Evolutionary conservation across 768 basidiomycete species (phyloP).

Genomic region (Udeniomyces megalosporus): DNA sequence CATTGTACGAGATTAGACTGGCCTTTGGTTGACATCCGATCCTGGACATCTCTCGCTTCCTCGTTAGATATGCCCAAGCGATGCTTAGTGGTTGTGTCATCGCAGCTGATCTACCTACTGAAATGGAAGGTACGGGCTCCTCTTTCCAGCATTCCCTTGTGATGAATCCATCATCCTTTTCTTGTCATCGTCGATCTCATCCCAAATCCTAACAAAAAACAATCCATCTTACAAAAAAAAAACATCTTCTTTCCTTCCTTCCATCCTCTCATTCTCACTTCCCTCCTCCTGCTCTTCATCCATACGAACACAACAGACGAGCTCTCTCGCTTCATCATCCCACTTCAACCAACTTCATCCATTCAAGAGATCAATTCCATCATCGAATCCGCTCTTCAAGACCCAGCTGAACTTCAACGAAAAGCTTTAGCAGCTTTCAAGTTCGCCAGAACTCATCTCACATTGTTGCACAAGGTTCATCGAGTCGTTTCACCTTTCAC

Average conservation of each 20-base stretch:
- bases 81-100: slow-evolving; percentile 16
- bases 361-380: slow-evolving; percentile 11
- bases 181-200: neutral
- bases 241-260: too few species aligned
- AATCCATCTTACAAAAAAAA: too few species aligned
- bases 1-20: too few species aligned
- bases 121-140: slow-evolving; percentile 10
- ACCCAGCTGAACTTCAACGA: slow-evolving; percentile 1
- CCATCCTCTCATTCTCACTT: neutral
- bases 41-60: too few species aligned
- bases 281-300: neutral
- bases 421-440: slow-evolving; percentile 8
- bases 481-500: neutral
- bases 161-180: neutral
- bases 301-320: neutral
- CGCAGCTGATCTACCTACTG: slow-evolving; percentile 13
- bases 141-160: neutral
- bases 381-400: slow-evolving; percentile 5
- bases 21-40: too few species aligned
- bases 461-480: slow-evolving; percentile 10
- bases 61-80: slow-evolving; percentile 16
- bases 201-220: neutral
- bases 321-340: slow-evolving; percentile 9
- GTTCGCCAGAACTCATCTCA: slow-evolving; percentile 9
- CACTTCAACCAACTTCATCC: slow-evolving; percentile 6